Conservation (phyloP, 345 rosid genomes). For the Boechera stricta region DNA sequence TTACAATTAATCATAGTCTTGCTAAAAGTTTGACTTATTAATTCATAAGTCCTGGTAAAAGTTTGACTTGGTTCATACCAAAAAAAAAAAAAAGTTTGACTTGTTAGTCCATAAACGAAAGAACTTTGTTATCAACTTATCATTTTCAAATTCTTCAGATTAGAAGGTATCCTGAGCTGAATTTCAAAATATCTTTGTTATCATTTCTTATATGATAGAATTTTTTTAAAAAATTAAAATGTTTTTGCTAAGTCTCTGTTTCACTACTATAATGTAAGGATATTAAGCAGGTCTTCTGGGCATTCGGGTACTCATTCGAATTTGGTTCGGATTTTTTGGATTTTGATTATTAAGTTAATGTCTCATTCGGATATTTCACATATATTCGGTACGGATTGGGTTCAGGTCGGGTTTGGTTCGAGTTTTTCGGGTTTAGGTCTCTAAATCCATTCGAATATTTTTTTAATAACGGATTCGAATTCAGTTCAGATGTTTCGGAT, state of each 20-base stretch:
- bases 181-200: not conserved
- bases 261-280: not conserved
- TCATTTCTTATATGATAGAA: not conserved
- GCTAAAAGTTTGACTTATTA: not conserved
- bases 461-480: too few species aligned
- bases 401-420: too few species aligned
- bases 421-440: too few species aligned
- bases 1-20: not conserved
- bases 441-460: too few species aligned
- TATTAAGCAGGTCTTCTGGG: too few species aligned
- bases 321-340: too few species aligned
- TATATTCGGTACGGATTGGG: too few species aligned
- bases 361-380: too few species aligned
- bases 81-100: not conserved
- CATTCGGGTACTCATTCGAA: too few species aligned
- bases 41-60: constrained; percentile 6
- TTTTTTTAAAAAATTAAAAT: not conserved
- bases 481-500: too few species aligned
- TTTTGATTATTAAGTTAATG: too few species aligned
- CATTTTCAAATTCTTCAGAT: not conserved
- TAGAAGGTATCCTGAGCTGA: not conserved
- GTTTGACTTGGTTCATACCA: not conserved
- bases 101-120: not conserved
- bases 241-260: not conserved
- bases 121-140: not conserved